Evolutionary conservation across 2,329 filamentous ascomycete species (phyloP), one percentile per base, ranked within the genome.

Genomic region (Calonectria pauciramosa): DNA sequence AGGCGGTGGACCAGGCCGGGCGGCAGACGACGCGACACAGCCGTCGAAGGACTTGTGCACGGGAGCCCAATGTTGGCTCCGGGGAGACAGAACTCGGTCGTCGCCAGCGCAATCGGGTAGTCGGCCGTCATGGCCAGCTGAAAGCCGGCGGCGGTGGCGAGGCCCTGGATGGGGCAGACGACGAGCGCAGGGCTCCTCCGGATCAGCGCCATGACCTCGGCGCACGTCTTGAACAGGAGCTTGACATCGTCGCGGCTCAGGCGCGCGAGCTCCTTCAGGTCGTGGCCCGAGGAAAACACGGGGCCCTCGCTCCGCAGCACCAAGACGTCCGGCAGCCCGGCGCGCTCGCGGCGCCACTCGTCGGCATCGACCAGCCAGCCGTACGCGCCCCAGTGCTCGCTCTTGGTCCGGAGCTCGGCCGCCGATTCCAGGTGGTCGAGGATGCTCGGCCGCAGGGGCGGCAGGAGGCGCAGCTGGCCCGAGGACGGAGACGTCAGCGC

Each of bases 131-230:
- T 78, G 11, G 78, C 80, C 0, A 81, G 76, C 49, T 81, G 80
- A 7, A 81, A 80, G 3, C 80, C 80, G 0, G 80, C 80, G 2
- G 80, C 80, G 0, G 80, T 80, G 8, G 80, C 80, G 10, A 80
- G 74, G 2, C 80, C 78, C 10, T 80, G 80, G 2, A 81, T 76
- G 0, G 80, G 80, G 20, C 80, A 81, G 10, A 81, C 75, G 4
- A 81, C 70, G 0, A 76, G 68, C 0, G 72, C 75, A 26, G 80
- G 80, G 23, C 80, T 81, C n/a, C 73, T 71, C 6, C 76, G 67
- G 3, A 81, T 81, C 52, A 79, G 34, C 1, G 28, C 32, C 76
- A 81, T 81, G 4, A 81, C 78, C 16, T 81, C 76, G 0, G 74
- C 71, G 20, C 80, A 81, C 14, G 81, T 64, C 0, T 51, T 65